Evolutionary conservation across 2,329 filamentous ascomycete genomes (phyloP).

Genomic region (Aspergillus sp.): DNA sequence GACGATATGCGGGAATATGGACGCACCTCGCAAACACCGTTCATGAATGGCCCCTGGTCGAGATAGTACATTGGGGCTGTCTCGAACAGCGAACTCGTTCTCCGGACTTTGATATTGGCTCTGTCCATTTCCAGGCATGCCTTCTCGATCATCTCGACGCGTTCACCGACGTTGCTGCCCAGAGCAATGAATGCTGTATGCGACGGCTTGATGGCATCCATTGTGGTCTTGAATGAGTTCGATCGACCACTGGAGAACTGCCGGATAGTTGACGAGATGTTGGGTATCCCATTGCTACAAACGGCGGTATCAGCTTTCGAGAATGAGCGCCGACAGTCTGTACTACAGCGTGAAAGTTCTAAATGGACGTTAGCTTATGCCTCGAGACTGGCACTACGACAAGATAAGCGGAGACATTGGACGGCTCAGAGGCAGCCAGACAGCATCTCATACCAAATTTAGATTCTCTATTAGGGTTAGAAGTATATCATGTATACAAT

Average conservation of each 20-base stretch:
- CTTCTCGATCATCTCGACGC: slow-evolving; percentile 78
- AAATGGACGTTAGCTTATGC: background rate
- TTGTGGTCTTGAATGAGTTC: slow-evolving; percentile 15
- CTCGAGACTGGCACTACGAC: background rate
- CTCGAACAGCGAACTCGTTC: slow-evolving; percentile 89
- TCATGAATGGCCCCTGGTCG: slow-evolving; percentile 84
- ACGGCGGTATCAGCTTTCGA: background rate
- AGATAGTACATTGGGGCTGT: slow-evolving; percentile 95
- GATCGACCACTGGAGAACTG: slow-evolving; percentile 13
- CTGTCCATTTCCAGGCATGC: slow-evolving; percentile 77
- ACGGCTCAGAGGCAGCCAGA: background rate
- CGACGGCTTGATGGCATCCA: slow-evolving; percentile 18
- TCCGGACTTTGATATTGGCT: slow-evolving; percentile 68
- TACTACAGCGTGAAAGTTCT: background rate
- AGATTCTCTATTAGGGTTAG: slow-evolving; percentile 15
- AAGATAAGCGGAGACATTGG: background rate
- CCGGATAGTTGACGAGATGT: background rate
- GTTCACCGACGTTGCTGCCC: slow-evolving; percentile 88
- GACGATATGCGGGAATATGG: background rate
- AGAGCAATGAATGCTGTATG: slow-evolving; percentile 75
- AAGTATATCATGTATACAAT: background rate
- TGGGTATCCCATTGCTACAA: slow-evolving; percentile 11
- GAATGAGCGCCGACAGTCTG: background rate
- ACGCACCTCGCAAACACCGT: slow-evolving; percentile 86
- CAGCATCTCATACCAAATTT: slow-evolving; percentile 12